Evolutionary conservation across 2,329 filamentous ascomycete genomes (phyloP).

Genomic region (Huntiella moniliformis): DNA sequence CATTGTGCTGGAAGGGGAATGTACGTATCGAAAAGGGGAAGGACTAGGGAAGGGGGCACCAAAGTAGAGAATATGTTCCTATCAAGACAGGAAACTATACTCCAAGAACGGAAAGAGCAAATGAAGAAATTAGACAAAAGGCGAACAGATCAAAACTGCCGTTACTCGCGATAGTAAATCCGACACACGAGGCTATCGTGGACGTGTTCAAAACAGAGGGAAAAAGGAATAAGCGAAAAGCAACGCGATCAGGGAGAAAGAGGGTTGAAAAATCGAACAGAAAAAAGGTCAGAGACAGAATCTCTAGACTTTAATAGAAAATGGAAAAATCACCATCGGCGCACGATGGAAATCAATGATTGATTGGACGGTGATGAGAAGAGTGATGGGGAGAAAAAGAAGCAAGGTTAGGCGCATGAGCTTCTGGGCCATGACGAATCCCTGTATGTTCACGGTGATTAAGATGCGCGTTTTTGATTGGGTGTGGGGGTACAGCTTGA

Average conservation of each 20-base stretch:
- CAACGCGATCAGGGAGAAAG: neutral
- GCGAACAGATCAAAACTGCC: neutral
- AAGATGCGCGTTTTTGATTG: too few relatives aligned
- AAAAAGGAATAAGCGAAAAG: neutral
- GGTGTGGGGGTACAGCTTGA: too few relatives aligned
- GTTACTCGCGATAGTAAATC: neutral
- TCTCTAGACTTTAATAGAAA: neutral
- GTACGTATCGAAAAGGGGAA: neutral
- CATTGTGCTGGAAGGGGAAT: constrained; percentile 19
- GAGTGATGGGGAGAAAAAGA: neutral
- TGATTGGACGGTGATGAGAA: neutral
- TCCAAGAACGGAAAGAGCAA: too few relatives aligned
- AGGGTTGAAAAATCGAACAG: neutral
- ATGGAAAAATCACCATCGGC: neutral
- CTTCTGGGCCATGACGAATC: too few relatives aligned
- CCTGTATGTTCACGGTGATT: too few relatives aligned
- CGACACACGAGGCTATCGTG: neutral
- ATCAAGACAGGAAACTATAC: neutral
- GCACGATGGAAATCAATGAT: neutral
- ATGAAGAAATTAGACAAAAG: neutral
- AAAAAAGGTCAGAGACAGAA: neutral
- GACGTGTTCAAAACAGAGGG: neutral
- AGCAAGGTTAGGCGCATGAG: too few relatives aligned
- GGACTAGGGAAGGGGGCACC: neutral
- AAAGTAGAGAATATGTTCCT: neutral